Percentiles rank a stretch among this genome's conserved stretches.
phyloP scores from a whole-genome alignment of 176 grass and related monocot species.

The Oryza nivara region DNA sequence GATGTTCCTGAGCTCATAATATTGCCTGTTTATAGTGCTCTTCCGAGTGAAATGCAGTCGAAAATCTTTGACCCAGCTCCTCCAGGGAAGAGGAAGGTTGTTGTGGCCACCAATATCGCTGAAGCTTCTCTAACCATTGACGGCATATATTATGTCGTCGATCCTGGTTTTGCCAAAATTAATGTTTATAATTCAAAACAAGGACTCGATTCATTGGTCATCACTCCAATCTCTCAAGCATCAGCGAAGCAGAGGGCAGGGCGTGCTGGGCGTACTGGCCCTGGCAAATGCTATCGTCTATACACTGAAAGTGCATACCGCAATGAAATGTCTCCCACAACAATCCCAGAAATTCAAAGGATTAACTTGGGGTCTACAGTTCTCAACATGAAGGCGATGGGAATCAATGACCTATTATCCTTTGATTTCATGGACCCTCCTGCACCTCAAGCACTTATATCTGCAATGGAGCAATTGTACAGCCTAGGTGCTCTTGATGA shows the following conservation, averaged over 20 bases:
- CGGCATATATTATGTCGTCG: constrained; percentile 95
- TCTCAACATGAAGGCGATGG: constrained; percentile 97
- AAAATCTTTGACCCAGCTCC: constrained; percentile 95
- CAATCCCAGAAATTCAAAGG: constrained; percentile 94
- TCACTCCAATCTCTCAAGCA: constrained; percentile 96
- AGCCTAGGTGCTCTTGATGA: constrained; percentile 91
- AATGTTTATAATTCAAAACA: constrained; percentile 97
- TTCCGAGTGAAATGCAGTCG: constrained; percentile 97
- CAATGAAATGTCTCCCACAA: constrained; percentile 92
- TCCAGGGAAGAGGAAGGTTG: constrained; percentile 94
- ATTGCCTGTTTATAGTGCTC: constrained; percentile 92
- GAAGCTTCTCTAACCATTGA: constrained; percentile 97
- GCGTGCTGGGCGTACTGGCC: constrained; percentile 90
- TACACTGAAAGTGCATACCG: constrained; percentile 96
- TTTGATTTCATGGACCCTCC: constrained; percentile 98
- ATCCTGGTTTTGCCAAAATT: constrained; percentile 92
- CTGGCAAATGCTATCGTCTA: constrained; percentile 88
- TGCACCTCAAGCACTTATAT: constrained; percentile 91
- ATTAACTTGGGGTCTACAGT: constrained; percentile 80
- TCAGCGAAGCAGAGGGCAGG: constrained; percentile 96
- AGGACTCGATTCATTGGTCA: constrained; percentile 86
- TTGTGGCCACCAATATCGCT: constrained; percentile 94
- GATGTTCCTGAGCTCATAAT: constrained; percentile 94
- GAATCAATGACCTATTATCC: constrained; percentile 92
- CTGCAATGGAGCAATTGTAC: constrained; percentile 90